Conservation (phyloP, 352 stramenopile genomes). For the Sclerospora graminicola region DNA sequence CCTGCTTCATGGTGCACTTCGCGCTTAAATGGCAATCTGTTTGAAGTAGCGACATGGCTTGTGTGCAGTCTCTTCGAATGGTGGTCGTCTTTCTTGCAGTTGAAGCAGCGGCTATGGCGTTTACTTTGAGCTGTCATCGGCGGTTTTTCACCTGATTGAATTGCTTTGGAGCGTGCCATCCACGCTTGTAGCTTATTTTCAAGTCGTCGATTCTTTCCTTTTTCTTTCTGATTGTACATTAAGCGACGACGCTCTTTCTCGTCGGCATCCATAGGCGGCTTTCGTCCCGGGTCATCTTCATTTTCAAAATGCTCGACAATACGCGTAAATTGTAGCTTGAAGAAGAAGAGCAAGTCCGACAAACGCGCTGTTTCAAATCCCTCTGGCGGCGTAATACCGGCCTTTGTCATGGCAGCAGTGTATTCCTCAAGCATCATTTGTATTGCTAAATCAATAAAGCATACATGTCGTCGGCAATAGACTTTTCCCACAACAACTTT, state of each 20-base stretch:
- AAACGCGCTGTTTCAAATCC: slow-evolving; percentile 30
- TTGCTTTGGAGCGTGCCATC: slow-evolving; percentile 32
- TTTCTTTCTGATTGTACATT: slow-evolving; percentile 67
- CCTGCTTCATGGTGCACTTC: slow-evolving; percentile 56
- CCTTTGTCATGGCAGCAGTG: slow-evolving; percentile 25
- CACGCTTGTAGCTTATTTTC: slow-evolving; percentile 58
- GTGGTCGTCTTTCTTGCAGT: slow-evolving; percentile 77
- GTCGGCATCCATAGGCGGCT: slow-evolving; percentile 68
- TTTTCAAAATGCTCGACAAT: slow-evolving; percentile 58
- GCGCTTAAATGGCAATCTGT: slow-evolving; percentile 57
- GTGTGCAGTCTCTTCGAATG: slow-evolving; percentile 62
- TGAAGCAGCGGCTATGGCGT: slow-evolving; percentile 66
- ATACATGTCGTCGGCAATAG: background rate
- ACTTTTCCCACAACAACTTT: slow-evolving; percentile 2
- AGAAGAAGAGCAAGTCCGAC: slow-evolving; percentile 74
- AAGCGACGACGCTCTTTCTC: slow-evolving; percentile 73
- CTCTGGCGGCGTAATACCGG: slow-evolving; percentile 21
- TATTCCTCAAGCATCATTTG: slow-evolving; percentile 80
- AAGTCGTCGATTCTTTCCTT: slow-evolving; percentile 59
- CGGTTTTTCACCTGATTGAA: slow-evolving; percentile 31
- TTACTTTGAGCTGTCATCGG: no score
- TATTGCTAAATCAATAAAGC: slow-evolving; percentile 37
- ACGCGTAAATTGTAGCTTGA: slow-evolving; percentile 58
- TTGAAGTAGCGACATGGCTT: slow-evolving; percentile 80
- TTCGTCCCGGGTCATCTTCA: slow-evolving; percentile 33